Percentiles rank a stretch among this genome's conserved stretches.
phyloP scores from a whole-genome alignment of 805 yeast genomes.

The Jamesozyma gamospora region DNA sequence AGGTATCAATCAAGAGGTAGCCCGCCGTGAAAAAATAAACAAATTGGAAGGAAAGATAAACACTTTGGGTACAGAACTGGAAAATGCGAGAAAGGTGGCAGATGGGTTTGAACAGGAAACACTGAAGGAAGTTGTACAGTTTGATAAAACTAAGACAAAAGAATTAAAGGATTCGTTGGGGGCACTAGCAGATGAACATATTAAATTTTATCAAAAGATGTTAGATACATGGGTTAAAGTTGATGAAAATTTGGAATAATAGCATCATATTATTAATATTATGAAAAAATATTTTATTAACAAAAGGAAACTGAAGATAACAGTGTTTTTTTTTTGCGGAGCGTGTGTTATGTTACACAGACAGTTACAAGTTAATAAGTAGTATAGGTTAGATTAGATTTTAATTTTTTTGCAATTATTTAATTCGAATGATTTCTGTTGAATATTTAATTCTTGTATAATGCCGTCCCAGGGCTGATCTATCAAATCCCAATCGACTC shows the following conservation, averaged over 20 bases:
- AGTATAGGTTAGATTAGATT: neutral
- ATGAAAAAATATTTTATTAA: no score
- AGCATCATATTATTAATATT: neutral
- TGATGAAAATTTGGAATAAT: slow-evolving; percentile 29
- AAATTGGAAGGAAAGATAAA: slow-evolving; percentile 42
- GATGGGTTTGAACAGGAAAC: slow-evolving; percentile 50
- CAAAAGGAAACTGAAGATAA: no score
- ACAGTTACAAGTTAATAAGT: no score
- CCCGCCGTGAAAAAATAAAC: slow-evolving; percentile 41
- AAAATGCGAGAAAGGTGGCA: slow-evolving; percentile 39
- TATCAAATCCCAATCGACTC: slow-evolving; percentile 21
- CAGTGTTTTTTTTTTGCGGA: no score
- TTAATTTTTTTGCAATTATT: neutral
- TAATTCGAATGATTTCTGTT: neutral
- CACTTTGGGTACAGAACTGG: slow-evolving; percentile 41
- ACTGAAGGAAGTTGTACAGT: slow-evolving; percentile 47
- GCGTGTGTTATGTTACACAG: no score
- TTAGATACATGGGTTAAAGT: slow-evolving; percentile 62
- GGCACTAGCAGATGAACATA: slow-evolving; percentile 66
- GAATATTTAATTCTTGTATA: slow-evolving; percentile 6
- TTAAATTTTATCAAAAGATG: slow-evolving; percentile 58
- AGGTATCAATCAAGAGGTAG: slow-evolving; percentile 51
- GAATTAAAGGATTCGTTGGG: slow-evolving; percentile 67
- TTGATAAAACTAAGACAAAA: slow-evolving; percentile 68
- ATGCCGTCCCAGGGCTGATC: slow-evolving; percentile 12